Evolutionary conservation across 306 rosid species (phyloP).

Genomic region (Morella rubra): DNA sequence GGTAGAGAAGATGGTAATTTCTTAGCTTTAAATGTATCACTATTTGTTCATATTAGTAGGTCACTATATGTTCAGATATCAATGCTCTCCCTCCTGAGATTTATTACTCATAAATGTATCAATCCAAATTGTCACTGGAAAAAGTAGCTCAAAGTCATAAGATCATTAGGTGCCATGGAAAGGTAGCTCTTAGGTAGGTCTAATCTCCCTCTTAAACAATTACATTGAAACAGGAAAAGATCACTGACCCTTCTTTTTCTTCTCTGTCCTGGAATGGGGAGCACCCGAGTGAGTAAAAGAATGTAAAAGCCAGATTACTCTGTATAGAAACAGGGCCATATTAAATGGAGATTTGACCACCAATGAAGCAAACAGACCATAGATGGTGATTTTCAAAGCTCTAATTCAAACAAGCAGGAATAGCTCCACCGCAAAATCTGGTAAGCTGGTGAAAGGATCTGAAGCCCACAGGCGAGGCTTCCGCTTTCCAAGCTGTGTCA

Average conservation of each 20-base stretch:
- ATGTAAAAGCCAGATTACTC: too few species aligned
- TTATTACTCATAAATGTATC: neutral
- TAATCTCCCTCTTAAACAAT: neutral
- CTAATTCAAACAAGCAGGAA: neutral
- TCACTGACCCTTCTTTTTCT: too few species aligned
- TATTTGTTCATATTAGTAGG: conserved; percentile 29
- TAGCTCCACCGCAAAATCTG: neutral
- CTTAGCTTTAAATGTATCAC: conserved; percentile 20
- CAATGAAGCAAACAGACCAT: neutral
- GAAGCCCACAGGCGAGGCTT: neutral
- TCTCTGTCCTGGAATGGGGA: too few species aligned
- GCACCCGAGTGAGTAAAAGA: too few species aligned
- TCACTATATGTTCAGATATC: conserved; percentile 15
- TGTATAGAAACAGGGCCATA: conserved; percentile 4
- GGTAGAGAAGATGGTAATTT: conserved; percentile 12
- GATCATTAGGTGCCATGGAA: neutral
- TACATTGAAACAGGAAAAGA: too few species aligned
- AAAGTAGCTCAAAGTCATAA: neutral
- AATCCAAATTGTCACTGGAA: neutral
- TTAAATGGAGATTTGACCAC: neutral
- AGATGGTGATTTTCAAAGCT: neutral
- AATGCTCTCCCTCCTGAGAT: neutral
- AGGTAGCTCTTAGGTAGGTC: neutral
- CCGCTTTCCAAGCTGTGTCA: neutral
- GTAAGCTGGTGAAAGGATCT: neutral